These are phyloP conservation scores for Aspergillus ellipticus DNA, from an alignment of 495 filamentous ascomycete genomes.

Conservation along the genomic window DNA sequence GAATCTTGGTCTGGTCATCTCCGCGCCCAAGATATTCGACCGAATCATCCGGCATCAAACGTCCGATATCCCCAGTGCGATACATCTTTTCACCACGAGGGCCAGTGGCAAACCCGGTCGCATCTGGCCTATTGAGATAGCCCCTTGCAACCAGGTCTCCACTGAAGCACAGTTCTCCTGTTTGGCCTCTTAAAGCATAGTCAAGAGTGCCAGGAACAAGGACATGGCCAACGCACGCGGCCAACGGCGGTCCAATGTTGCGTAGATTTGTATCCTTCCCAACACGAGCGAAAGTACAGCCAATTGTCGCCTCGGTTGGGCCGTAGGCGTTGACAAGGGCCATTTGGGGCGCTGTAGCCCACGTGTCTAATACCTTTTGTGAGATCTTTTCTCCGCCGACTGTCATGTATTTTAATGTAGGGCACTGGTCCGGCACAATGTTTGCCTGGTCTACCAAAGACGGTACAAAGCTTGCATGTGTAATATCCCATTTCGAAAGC, in stretches of 20 bases:
- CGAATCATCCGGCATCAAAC: slow-evolving; percentile 43
- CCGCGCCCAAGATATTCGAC: slow-evolving; percentile 66
- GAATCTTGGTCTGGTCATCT: slow-evolving; percentile 77
- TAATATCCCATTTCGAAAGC: slow-evolving; percentile 64
- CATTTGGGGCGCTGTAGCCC: slow-evolving; percentile 32
- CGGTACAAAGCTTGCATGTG: slow-evolving; percentile 57
- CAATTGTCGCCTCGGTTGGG: slow-evolving; percentile 88
- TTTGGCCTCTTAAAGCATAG: slow-evolving; percentile 70
- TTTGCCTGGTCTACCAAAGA: slow-evolving; percentile 28
- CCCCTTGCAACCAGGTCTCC: slow-evolving; percentile 84
- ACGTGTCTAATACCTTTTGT: slow-evolving; percentile 43
- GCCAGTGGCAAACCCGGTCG: slow-evolving; percentile 38
- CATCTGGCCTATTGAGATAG: slow-evolving; percentile 72
- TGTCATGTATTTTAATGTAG: slow-evolving; percentile 34
- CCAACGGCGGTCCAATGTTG: slow-evolving; percentile 82
- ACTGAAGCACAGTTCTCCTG: slow-evolving; percentile 84
- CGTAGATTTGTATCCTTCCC: slow-evolving; percentile 66
- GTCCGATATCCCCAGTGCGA: slow-evolving; percentile 47
- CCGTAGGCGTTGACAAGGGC: slow-evolving; percentile 58
- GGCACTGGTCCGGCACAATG: slow-evolving; percentile 24
- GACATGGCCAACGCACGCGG: slow-evolving; percentile 78
- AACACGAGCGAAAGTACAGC: slow-evolving; percentile 74
- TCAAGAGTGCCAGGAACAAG: slow-evolving; percentile 63
- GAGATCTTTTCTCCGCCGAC: slow-evolving; percentile 46
- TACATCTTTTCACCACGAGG: slow-evolving; percentile 42